phyloP scores from a whole-genome alignment of 345 rosid genomes.

The Murraya paniculata region DNA sequence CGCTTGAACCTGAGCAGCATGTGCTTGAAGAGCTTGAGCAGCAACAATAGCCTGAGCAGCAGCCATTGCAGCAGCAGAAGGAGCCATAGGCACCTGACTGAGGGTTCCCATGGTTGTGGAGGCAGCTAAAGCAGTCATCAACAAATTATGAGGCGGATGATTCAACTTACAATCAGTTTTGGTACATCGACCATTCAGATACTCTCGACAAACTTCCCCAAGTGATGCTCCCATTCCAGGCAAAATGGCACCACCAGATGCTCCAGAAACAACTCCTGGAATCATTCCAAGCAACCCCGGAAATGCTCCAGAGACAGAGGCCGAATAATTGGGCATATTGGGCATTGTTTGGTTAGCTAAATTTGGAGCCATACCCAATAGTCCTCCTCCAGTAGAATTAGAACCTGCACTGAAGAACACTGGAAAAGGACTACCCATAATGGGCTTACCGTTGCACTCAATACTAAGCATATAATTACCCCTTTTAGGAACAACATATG shows the following conservation, averaged over 20 bases:
- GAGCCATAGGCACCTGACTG: constrained; percentile 97
- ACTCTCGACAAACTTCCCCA: constrained; percentile 96
- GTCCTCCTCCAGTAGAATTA: constrained; percentile 57
- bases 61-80: constrained; percentile 99
- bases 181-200: constrained; percentile 78
- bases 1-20: constrained; percentile 97
- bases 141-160: constrained; percentile 89
- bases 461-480: constrained; percentile 94
- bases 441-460: constrained; percentile 84
- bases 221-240: constrained; percentile 96
- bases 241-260: constrained; percentile 92
- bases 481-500: constrained; percentile 94
- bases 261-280: constrained; percentile 84
- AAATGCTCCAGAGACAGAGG: constrained; percentile 90
- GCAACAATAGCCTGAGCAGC: constrained; percentile 99
- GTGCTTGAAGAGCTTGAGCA: constrained; percentile 99
- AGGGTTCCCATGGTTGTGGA: constrained; percentile 85
- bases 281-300: constrained; percentile 94
- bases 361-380: constrained; percentile 77
- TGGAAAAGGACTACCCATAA: constrained; percentile 96
- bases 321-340: constrained; percentile 98
- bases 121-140: constrained; percentile 95
- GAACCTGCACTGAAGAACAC: constrained; percentile 97
- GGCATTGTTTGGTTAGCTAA: constrained; percentile 96
- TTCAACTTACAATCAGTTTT: constrained; percentile 80